phyloP scores from a whole-genome alignment of 2,329 filamentous ascomycete genomes.

The Arthrobotrys entomopaga region DNA sequence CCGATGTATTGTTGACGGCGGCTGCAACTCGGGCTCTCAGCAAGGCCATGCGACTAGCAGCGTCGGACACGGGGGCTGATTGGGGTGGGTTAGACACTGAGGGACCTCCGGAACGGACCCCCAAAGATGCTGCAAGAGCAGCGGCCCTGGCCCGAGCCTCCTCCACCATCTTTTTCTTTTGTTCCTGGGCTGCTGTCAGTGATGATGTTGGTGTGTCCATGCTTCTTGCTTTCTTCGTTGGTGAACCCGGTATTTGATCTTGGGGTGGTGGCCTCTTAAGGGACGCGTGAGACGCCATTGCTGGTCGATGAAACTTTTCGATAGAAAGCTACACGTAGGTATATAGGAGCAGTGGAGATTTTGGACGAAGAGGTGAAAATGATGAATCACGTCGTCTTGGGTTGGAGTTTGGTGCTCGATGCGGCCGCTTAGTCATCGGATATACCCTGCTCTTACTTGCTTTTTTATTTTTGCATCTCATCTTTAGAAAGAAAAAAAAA shows the following conservation, averaged over 20 bases:
- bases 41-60: constrained; percentile 76
- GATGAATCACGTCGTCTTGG: neutral
- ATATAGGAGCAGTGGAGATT: neutral
- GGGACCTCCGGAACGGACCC: constrained; percentile 20
- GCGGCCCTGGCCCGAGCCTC: constrained; percentile 58
- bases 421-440: constrained; percentile 4
- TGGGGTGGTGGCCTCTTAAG: constrained; percentile 48
- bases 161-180: constrained; percentile 59
- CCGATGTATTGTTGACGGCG: constrained; percentile 69
- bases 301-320: neutral
- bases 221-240: constrained; percentile 45
- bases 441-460: neutral
- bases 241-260: constrained; percentile 43
- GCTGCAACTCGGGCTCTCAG: constrained; percentile 83
- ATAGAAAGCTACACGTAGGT: neutral
- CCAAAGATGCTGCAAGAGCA: constrained; percentile 57
- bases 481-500: neutral
- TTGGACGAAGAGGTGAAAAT: neutral
- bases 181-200: constrained; percentile 50
- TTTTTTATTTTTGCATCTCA: neutral
- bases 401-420: neutral
- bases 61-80: constrained; percentile 61
- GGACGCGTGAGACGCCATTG: constrained; percentile 44
- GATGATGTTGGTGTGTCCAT: constrained; percentile 31
- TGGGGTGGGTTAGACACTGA: constrained; percentile 22